Conservation (phyloP, 495 filamentous ascomycete genomes). For the Aspergillus carlsbadensis region DNA sequence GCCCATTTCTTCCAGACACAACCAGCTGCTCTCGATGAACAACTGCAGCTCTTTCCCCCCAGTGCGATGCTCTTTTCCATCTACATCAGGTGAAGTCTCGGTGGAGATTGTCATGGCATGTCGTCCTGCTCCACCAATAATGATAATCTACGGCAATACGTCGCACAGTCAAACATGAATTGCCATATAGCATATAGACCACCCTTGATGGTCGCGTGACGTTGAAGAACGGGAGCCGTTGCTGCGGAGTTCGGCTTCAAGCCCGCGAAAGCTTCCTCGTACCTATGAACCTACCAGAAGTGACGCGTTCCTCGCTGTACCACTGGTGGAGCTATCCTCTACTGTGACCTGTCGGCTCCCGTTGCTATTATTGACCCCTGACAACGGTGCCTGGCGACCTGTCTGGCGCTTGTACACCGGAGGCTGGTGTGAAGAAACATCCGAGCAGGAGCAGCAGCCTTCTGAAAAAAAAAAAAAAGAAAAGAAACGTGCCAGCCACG, state of each 20-base stretch:
- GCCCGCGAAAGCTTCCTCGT: background rate
- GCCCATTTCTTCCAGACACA: too few relatives aligned
- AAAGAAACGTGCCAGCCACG: background rate
- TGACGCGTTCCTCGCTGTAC: too few relatives aligned
- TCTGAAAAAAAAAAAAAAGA: too few relatives aligned
- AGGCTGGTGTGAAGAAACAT: background rate
- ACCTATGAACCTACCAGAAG: too few relatives aligned
- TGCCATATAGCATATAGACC: background rate
- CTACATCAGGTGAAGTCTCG: background rate
- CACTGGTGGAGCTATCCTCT: background rate
- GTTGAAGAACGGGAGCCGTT: background rate
- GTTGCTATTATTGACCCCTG: background rate
- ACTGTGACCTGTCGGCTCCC: background rate
- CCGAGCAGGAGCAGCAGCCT: too few relatives aligned
- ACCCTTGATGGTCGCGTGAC: constrained; percentile 3
- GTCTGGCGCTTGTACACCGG: background rate
- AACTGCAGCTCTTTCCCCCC: too few relatives aligned
- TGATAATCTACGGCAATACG: background rate
- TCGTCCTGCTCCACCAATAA: background rate
- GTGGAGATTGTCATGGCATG: background rate
- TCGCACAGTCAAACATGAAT: background rate
- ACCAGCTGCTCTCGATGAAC: too few relatives aligned
- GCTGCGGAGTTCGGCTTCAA: background rate
- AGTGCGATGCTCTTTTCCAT: too few relatives aligned
- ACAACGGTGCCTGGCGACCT: too few relatives aligned